These are phyloP conservation scores for Russula sp. DNA, from an alignment of 768 basidiomycete genomes.

Conservation along the genomic window DNA sequence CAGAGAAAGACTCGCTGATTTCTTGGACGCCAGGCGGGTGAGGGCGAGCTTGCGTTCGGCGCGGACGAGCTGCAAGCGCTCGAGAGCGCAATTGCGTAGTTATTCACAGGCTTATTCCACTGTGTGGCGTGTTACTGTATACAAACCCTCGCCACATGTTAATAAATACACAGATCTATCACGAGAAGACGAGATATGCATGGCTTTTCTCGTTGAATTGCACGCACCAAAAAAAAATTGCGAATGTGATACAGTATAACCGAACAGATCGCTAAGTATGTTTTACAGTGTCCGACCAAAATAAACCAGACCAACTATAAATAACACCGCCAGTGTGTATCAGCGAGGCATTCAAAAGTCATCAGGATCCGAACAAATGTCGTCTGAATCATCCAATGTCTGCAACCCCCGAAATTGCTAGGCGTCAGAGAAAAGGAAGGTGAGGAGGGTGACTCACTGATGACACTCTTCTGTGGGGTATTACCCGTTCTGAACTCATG, in stretches of 20 bases:
- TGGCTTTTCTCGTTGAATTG: not conserved
- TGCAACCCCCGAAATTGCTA: not conserved
- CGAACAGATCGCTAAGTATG: not conserved
- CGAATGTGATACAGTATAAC: not conserved
- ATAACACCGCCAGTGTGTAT: not conserved
- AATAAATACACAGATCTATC: not conserved
- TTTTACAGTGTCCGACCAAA: not conserved
- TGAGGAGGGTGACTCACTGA: not conserved
- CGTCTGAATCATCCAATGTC: constrained; percentile 1
- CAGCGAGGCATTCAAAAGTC: not conserved
- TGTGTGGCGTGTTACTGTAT: not conserved
- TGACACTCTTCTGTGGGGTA: not conserved
- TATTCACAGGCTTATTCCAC: not conserved
- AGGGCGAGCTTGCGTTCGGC: constrained; percentile 8
- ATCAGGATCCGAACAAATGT: not conserved
- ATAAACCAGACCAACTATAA: not conserved
- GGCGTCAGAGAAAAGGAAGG: not conserved
- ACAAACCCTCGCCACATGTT: not conserved
- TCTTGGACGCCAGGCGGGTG: constrained; percentile 9
- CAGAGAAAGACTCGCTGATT: constrained; percentile 14
- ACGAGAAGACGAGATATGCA: not conserved
- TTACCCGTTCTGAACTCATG: not conserved
- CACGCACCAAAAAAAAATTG: not conserved
- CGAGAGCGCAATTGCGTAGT: constrained; percentile 9
- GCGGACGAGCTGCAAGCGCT: constrained; percentile 7